phyloP scores from a whole-genome alignment of 345 rosid species.

The Psidium guajava region DNA sequence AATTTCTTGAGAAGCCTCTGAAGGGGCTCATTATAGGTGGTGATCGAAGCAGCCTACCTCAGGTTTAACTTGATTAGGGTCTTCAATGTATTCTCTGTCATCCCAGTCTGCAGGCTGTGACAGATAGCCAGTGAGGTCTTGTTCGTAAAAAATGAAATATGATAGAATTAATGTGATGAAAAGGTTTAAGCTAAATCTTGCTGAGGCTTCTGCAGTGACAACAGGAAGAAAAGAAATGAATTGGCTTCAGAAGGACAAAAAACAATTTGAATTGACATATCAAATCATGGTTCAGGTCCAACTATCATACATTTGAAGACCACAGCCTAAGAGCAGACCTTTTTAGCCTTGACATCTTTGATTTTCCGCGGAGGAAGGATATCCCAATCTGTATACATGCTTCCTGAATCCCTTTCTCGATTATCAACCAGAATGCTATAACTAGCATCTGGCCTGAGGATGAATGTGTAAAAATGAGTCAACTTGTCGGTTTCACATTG shows the following conservation, averaged over 20 bases:
- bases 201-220: background rate
- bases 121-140: background rate
- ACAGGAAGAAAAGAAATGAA: background rate
- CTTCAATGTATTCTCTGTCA: constrained; percentile 80
- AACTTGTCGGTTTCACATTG: constrained; percentile 92
- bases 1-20: background rate
- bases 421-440: constrained; percentile 78
- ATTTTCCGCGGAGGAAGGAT: constrained; percentile 89
- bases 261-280: background rate
- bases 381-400: constrained; percentile 94
- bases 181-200: background rate
- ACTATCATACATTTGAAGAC: background rate
- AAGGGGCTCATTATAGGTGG: background rate
- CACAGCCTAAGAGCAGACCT: constrained; percentile 29
- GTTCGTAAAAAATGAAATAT: background rate
- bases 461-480: constrained; percentile 88
- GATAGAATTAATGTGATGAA: background rate
- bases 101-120: constrained; percentile 92
- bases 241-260: background rate
- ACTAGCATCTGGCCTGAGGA: constrained; percentile 85
- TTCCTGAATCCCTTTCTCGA: constrained; percentile 80
- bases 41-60: constrained; percentile 28
- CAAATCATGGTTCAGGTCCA: background rate
- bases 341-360: constrained; percentile 65
- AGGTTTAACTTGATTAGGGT: constrained; percentile 74